Evolutionary conservation across 2,329 filamentous ascomycete genomes (phyloP).

Genomic region (Aquanectria penicillioides): DNA sequence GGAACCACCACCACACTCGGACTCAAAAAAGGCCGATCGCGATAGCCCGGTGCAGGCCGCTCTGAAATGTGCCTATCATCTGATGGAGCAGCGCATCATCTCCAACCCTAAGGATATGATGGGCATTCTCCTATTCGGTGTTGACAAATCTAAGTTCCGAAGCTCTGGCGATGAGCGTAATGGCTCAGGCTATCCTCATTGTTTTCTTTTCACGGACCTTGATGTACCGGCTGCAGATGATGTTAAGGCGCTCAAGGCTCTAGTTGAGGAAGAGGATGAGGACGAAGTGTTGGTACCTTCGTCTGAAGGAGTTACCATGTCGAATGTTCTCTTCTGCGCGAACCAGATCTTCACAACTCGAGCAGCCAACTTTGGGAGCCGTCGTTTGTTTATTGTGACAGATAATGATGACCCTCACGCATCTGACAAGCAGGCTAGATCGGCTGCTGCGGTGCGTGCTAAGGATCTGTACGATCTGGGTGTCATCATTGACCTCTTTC

Average conservation of each 20-base stretch:
- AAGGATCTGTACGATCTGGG: conserved; percentile 96
- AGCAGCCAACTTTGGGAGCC: conserved; percentile 91
- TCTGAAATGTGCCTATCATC: conserved; percentile 89
- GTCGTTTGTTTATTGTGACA: conserved; percentile 94
- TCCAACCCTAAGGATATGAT: conserved; percentile 98
- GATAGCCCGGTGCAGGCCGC: conserved; percentile 85
- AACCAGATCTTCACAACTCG: conserved; percentile 97
- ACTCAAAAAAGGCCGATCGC: conserved; percentile 79
- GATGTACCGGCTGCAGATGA: conserved; percentile 88
- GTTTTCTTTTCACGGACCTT: conserved; percentile 89
- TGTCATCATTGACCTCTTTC: conserved; percentile 91
- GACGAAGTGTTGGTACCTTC: conserved; percentile 76
- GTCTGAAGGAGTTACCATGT: conserved; percentile 78
- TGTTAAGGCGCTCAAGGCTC: conserved; percentile 78
- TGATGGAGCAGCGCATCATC: conserved; percentile 99
- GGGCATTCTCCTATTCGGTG: conserved; percentile 92
- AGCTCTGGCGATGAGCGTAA: conserved; percentile 70
- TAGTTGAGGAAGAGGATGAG: conserved; percentile 80
- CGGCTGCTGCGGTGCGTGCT: conserved; percentile 84
- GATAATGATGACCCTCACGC: conserved; percentile 90
- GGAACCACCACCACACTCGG: conserved; percentile 67
- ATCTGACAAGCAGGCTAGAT: conserved; percentile 75
- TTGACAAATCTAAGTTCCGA: conserved; percentile 82
- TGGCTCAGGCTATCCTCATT: conserved; percentile 82
- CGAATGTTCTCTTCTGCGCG: conserved; percentile 91